Conservation (phyloP, 805 yeast species). For the Phaffomyces antillensis region DNA sequence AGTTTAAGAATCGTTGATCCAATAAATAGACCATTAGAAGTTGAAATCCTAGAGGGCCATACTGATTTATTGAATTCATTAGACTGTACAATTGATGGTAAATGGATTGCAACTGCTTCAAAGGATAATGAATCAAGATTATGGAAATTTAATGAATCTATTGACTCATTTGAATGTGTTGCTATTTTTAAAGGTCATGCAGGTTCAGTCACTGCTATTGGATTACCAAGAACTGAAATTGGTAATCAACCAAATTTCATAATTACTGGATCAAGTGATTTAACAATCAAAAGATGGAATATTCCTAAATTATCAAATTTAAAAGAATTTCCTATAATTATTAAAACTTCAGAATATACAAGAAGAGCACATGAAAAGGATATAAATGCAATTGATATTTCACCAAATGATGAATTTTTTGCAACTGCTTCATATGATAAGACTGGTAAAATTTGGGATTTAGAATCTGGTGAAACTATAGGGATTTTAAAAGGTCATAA, state of each 20-base stretch:
- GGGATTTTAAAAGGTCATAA: conserved; percentile 86
- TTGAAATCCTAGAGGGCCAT: conserved; percentile 71
- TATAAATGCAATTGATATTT: conserved; percentile 78
- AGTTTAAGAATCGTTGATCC: conserved; percentile 71
- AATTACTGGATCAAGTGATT: conserved; percentile 88
- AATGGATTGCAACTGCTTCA: conserved; percentile 87
- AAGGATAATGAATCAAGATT: conserved; percentile 81
- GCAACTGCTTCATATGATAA: conserved; percentile 96
- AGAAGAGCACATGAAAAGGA: conserved; percentile 96
- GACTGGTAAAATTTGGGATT: conserved; percentile 83
- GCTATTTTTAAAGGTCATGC: conserved; percentile 81
- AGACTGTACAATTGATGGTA: conserved; percentile 72
- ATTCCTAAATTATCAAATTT: conserved; percentile 61
- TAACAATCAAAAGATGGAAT: conserved; percentile 79
- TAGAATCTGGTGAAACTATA: conserved; percentile 76
- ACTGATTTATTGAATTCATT: conserved; percentile 75
- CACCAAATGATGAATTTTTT: conserved; percentile 84
- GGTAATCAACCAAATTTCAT: conserved; percentile 50
- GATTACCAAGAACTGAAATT: conserved; percentile 41
- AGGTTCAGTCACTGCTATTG: conserved; percentile 77
- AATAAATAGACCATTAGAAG: conserved; percentile 47
- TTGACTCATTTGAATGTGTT: conserved; percentile 35
- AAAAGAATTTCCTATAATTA: conserved; percentile 22
- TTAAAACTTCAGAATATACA: conserved; percentile 73
- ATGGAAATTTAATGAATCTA: conserved; percentile 59